phyloP scores from a whole-genome alignment of 2,329 filamentous ascomycete species.

The Fusarium sp. region DNA sequence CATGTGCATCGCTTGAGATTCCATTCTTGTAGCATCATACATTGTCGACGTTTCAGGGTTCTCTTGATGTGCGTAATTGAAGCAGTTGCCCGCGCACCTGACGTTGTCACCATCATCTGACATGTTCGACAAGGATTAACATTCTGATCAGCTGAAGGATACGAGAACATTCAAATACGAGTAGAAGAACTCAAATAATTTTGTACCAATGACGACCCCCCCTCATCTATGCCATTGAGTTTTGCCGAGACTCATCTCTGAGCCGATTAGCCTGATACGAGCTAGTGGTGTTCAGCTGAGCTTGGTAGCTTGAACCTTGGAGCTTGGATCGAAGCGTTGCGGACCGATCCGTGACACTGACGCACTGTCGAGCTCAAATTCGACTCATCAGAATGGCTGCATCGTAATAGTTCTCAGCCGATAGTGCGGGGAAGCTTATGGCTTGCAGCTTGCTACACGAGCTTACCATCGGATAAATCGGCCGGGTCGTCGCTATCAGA shows the following conservation, averaged over 20 bases:
- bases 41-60: too few relatives aligned
- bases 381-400: background rate
- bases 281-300: conserved; percentile 4
- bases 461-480: conserved; percentile 2
- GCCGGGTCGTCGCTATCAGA: background rate
- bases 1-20: too few relatives aligned
- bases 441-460: conserved; percentile 10
- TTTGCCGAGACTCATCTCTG: background rate
- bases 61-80: too few relatives aligned
- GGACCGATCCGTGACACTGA: conserved; percentile 13
- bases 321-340: background rate
- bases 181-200: background rate
- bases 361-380: background rate
- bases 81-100: too few relatives aligned
- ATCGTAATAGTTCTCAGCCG: too few relatives aligned
- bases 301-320: background rate
- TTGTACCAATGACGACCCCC: background rate
- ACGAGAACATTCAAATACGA: conserved; percentile 5
- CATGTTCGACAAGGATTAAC: too few relatives aligned
- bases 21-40: too few relatives aligned
- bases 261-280: background rate
- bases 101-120: too few relatives aligned
- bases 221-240: background rate
- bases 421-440: background rate
- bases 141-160: conserved; percentile 4